These are phyloP conservation scores for Trichoderma sp. DNA, from an alignment of 2,329 filamentous ascomycete genomes.

Conservation along the genomic window DNA sequence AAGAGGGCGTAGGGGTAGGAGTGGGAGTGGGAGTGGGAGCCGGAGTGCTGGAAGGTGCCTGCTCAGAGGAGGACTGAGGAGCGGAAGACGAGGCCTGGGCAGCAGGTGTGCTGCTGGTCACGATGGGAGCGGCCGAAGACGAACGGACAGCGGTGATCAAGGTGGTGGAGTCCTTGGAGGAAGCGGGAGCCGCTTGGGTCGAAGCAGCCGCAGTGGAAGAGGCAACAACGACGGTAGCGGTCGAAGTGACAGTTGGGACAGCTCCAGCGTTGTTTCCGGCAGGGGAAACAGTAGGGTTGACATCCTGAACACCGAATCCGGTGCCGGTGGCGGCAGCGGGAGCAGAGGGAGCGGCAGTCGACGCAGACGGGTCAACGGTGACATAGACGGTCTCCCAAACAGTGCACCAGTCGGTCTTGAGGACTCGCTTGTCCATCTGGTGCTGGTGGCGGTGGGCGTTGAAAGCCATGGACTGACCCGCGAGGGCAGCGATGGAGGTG, in stretches of 20 bases:
- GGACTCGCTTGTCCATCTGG: conserved; percentile 35
- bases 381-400: conserved; percentile 44
- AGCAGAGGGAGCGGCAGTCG: conserved; percentile 12
- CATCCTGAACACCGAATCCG: conserved; percentile 16
- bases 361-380: conserved; percentile 29
- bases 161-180: conserved; percentile 27
- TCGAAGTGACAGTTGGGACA: not conserved
- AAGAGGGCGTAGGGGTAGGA: conserved; percentile 14
- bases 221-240: conserved; percentile 4
- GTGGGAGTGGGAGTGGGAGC: conserved; percentile 10
- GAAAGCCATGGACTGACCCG: conserved; percentile 46
- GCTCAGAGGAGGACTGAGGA: conserved; percentile 8
- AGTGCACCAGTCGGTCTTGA: conserved; percentile 44
- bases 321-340: conserved; percentile 8
- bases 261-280: not conserved
- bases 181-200: conserved; percentile 13
- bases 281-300: not conserved
- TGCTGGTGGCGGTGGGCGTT: conserved; percentile 47
- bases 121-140: conserved; percentile 13
- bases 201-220: conserved; percentile 12
- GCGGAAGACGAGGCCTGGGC: not conserved
- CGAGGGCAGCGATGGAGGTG: conserved; percentile 46
- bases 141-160: conserved; percentile 31
- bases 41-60: conserved; percentile 19
- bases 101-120: not conserved